Conservation (phyloP, 176 grass and related monocot species). For the Hyparrhenia diplandra region DNA sequence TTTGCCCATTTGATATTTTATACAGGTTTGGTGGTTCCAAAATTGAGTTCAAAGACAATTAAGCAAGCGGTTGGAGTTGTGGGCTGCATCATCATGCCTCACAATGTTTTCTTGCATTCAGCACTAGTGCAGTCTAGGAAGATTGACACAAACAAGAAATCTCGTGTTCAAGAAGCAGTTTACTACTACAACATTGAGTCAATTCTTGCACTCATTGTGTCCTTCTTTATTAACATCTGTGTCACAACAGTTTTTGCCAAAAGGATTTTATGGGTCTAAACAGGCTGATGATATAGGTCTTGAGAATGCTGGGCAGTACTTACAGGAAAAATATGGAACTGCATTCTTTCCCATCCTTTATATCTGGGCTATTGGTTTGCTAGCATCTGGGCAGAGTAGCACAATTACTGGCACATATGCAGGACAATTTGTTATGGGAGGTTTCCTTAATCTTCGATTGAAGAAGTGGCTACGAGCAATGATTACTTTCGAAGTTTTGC, state of each 20-base stretch:
- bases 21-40: constrained; percentile 78
- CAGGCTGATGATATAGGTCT: constrained; percentile 67
- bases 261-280: constrained; percentile 80
- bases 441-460: constrained; percentile 89
- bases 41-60: constrained; percentile 69
- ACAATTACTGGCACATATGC: constrained; percentile 91
- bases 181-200: constrained; percentile 92
- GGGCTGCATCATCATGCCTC: constrained; percentile 92
- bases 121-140: constrained; percentile 89
- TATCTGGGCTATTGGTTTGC: constrained; percentile 85
- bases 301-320: constrained; percentile 87
- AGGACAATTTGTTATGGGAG: constrained; percentile 92
- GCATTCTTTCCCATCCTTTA: constrained; percentile 80
- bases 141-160: constrained; percentile 73
- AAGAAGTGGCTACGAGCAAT: constrained; percentile 89
- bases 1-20: constrained; percentile 23
- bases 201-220: constrained; percentile 65
- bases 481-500: constrained; percentile 88
- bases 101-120: constrained; percentile 91
- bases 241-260: constrained; percentile 87
- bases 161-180: constrained; percentile 72
- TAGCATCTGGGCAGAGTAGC: constrained; percentile 95
- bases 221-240: constrained; percentile 86
- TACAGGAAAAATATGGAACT: constrained; percentile 84
- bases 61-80: constrained; percentile 86